Evolutionary conservation across 257 asterid species (phyloP).

Genomic region (Penstemon eatonii): DNA sequence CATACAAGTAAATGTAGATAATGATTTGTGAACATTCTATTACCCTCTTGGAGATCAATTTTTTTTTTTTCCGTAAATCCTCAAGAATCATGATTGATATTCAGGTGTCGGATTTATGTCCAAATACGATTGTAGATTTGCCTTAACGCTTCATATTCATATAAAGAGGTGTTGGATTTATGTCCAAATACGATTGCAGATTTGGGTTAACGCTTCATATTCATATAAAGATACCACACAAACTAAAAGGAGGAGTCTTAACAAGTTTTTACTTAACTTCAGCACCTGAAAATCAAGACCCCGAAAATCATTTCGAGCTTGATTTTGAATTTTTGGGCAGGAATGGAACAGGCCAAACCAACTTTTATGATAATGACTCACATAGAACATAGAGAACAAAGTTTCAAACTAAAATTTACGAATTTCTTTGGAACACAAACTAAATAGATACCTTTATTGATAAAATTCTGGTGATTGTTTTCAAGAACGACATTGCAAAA

Average conservation of each 20-base stretch:
- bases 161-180: too few species aligned
- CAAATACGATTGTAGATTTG: background rate
- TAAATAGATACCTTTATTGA: conserved; percentile 34
- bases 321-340: conserved; percentile 8
- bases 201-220: background rate
- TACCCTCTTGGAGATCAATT: background rate
- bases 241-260: background rate
- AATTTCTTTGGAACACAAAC: conserved; percentile 49
- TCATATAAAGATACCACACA: background rate
- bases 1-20: background rate
- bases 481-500: conserved; percentile 31
- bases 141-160: too few species aligned
- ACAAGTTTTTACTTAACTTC: conserved; percentile 1
- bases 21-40: background rate
- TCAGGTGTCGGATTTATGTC: background rate
- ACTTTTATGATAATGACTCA: background rate
- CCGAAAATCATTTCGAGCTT: background rate
- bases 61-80: background rate
- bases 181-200: too few species aligned
- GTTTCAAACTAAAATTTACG: conserved; percentile 42
- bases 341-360: background rate
- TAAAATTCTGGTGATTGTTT: conserved; percentile 34
- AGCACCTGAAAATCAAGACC: background rate
- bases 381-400: background rate
- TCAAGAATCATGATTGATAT: background rate